These are phyloP conservation scores for Glaciozyma antarctica DNA, from an alignment of 768 basidiomycete genomes.

Conservation along the genomic window DNA sequence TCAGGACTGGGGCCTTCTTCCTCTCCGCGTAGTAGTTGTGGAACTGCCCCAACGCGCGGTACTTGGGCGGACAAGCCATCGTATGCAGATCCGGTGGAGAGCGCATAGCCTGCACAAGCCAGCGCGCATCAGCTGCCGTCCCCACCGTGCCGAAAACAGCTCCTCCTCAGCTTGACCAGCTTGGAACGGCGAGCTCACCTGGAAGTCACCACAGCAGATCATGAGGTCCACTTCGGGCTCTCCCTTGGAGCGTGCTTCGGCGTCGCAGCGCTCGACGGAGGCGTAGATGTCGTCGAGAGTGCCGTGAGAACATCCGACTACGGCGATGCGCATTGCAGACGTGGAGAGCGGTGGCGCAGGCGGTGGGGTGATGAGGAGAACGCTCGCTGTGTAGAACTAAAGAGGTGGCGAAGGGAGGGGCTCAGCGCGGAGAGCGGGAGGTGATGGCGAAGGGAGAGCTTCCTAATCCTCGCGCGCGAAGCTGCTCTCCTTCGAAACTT, in stretches of 20 bases:
- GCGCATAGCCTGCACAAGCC: slow-evolving; percentile 61
- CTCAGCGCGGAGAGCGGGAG: no score
- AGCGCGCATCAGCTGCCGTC: background rate
- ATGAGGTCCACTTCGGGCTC: slow-evolving; percentile 76
- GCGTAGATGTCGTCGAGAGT: slow-evolving; percentile 74
- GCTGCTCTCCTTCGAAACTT: no score
- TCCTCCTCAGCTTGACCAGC: background rate
- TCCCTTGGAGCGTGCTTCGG: slow-evolving; percentile 54
- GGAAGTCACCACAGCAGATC: slow-evolving; percentile 90
- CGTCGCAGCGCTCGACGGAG: slow-evolving; percentile 57
- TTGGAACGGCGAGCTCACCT: slow-evolving; percentile 33
- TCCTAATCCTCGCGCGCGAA: no score
- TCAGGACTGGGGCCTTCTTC: slow-evolving; percentile 71
- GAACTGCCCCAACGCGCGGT: slow-evolving; percentile 72
- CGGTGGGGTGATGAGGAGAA: no score
- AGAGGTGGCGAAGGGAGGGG: no score
- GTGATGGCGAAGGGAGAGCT: no score
- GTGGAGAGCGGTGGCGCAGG: no score
- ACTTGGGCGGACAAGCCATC: slow-evolving; percentile 87
- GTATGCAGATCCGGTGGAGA: slow-evolving; percentile 74
- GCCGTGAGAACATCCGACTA: slow-evolving; percentile 94
- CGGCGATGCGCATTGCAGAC: slow-evolving; percentile 53
- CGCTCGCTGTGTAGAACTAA: no score
- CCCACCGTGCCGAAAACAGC: background rate
- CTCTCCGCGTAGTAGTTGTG: slow-evolving; percentile 77